phyloP scores from a whole-genome alignment of 768 basidiomycete genomes.

The Russula sp. region DNA sequence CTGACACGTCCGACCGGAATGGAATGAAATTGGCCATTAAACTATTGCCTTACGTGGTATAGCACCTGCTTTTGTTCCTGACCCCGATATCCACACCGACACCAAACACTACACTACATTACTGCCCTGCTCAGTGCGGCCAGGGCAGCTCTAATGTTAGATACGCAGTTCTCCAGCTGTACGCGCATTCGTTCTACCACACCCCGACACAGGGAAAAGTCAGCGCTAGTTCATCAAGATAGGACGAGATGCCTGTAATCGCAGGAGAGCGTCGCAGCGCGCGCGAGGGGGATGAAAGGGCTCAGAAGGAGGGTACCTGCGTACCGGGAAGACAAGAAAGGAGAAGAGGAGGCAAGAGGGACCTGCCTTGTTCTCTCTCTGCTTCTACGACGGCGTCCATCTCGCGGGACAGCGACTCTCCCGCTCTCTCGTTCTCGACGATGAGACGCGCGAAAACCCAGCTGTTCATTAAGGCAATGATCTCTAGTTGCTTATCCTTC shows the following conservation, averaged over 20 bases:
- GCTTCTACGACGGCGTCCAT: slow-evolving; percentile 19
- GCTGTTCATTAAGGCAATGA: slow-evolving; percentile 18
- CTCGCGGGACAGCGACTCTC: slow-evolving; percentile 17
- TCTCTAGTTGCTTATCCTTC: slow-evolving; percentile 18
- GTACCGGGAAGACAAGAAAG: slow-evolving; percentile 8
- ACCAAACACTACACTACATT: not conserved
- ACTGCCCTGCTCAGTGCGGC: slow-evolving; percentile 13
- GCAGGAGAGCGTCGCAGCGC: not conserved
- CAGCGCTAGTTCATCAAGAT: not conserved
- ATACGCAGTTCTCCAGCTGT: slow-evolving; percentile 17
- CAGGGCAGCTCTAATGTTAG: slow-evolving; percentile 19
- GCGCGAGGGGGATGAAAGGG: not conserved
- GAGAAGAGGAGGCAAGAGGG: not conserved
- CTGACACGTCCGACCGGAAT: not conserved
- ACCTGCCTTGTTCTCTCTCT: slow-evolving; percentile 26
- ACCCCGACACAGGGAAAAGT: not conserved
- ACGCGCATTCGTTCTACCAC: slow-evolving; percentile 19
- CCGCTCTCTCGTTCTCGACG: slow-evolving; percentile 19
- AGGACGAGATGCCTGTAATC: not conserved
- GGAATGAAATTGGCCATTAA: not conserved
- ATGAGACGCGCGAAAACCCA: slow-evolving; percentile 22
- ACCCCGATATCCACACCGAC: too few species aligned
- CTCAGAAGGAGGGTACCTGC: not conserved
- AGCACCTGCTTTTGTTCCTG: not conserved
- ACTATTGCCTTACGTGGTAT: slow-evolving; percentile 2